Evolutionary conservation across 2,329 filamentous ascomycete species (phyloP).

Genomic region (Fusarium sp.): DNA sequence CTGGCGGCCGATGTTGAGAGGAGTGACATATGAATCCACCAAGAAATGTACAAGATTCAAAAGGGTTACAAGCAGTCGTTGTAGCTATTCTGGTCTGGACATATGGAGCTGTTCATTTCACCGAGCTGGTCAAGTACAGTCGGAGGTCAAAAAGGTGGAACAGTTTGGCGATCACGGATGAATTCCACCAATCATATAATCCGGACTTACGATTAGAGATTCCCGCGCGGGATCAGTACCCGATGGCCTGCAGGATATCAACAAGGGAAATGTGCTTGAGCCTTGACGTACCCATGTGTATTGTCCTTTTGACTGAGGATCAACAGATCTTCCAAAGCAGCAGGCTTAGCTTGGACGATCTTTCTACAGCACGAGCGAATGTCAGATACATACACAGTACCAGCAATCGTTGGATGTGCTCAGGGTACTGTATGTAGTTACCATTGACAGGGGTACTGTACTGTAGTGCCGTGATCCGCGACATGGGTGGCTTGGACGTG

Average conservation of each 20-base stretch:
- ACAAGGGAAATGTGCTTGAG: not conserved
- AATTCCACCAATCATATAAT: constrained; percentile 4
- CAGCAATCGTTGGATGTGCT: not conserved
- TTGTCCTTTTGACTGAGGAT: not conserved
- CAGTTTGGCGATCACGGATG: not conserved
- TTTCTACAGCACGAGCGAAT: not conserved
- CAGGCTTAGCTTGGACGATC: not conserved
- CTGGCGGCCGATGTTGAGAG: not conserved
- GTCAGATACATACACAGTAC: not conserved
- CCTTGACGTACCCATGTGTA: not conserved
- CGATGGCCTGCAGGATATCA: not conserved
- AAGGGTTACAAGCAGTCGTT: not conserved
- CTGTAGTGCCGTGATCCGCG: not conserved
- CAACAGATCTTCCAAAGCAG: not conserved
- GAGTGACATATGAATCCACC: not conserved
- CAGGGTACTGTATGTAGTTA: not conserved
- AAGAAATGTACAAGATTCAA: not conserved
- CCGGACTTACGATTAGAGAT: not conserved
- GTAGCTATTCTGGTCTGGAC: not conserved
- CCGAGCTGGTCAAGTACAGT: not conserved
- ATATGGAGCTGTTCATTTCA: constrained; percentile 7
- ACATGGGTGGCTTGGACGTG: not conserved
- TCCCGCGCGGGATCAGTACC: constrained; percentile 8
- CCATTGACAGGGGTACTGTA: not conserved
- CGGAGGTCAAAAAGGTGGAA: not conserved